phyloP scores from a whole-genome alignment of 176 grass and related monocot genomes.

The Oryza glaberrima region DNA sequence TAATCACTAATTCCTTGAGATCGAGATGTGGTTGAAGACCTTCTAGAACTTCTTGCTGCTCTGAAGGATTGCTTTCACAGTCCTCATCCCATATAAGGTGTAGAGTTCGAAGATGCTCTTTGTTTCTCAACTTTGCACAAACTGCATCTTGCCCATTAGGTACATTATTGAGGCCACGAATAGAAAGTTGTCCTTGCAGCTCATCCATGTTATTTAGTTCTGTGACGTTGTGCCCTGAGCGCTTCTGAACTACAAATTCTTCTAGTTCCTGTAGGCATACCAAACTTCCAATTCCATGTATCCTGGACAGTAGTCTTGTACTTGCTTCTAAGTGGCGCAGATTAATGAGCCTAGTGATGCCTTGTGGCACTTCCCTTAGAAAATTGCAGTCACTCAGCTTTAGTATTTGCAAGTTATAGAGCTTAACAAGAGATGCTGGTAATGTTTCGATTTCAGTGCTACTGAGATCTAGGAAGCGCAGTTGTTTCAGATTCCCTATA shows the following conservation, averaged over 20 bases:
- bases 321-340: constrained; percentile 60
- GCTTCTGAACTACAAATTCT: constrained; percentile 56
- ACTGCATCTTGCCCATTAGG: constrained; percentile 42
- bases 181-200: constrained; percentile 62
- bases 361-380: constrained; percentile 54
- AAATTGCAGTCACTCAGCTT: constrained; percentile 52
- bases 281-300: constrained; percentile 62
- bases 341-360: constrained; percentile 57
- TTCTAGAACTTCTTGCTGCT: constrained; percentile 59
- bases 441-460: constrained; percentile 55
- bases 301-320: constrained; percentile 31
- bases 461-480: constrained; percentile 68
- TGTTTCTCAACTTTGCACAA: constrained; percentile 55
- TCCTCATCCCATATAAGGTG: constrained; percentile 61
- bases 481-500: constrained; percentile 70
- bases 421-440: constrained; percentile 53
- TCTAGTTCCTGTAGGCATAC: constrained; percentile 68
- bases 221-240: constrained; percentile 45
- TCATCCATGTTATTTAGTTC: constrained; percentile 67
- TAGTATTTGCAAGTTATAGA: constrained; percentile 68
- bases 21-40: constrained; percentile 60
- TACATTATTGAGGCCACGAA: constrained; percentile 66
- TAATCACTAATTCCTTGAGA: constrained; percentile 64
- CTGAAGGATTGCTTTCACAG: constrained; percentile 14
- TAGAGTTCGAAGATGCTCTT: constrained; percentile 59